phyloP scores from a whole-genome alignment of 1,139 yeast genomes.

The Candida frijolesensis region DNA sequence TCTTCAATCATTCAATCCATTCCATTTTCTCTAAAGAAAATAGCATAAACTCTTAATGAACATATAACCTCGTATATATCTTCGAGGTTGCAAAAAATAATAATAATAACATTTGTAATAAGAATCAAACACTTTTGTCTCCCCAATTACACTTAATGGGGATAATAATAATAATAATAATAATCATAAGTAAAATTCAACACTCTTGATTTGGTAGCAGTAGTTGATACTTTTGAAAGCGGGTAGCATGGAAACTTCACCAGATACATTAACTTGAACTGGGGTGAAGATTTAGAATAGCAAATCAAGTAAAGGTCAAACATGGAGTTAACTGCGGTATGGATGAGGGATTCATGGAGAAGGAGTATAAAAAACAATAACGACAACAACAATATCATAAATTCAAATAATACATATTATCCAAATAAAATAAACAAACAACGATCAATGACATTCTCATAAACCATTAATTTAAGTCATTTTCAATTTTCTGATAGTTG shows the following conservation, averaged over 20 bases:
- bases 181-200: not conserved
- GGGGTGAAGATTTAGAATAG: too few species aligned
- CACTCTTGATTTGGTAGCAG: too few species aligned
- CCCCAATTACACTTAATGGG: not conserved
- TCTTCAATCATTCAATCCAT: not conserved
- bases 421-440: not conserved
- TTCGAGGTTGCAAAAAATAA: not conserved
- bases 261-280: too few species aligned
- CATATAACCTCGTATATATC: not conserved
- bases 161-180: not conserved
- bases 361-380: not conserved
- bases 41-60: not conserved
- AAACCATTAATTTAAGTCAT: not conserved
- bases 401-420: too few species aligned
- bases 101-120: not conserved
- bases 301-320: too few species aligned
- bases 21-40: not conserved
- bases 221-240: too few species aligned
- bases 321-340: too few species aligned
- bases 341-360: not conserved
- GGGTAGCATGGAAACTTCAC: too few species aligned
- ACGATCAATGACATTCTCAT: not conserved
- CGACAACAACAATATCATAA: not conserved
- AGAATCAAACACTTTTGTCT: not conserved
- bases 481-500: not conserved